These are phyloP conservation scores for Zymoseptoria ardabiliae DNA, from an alignment of 2,329 filamentous ascomycete species.

Conservation along the genomic window DNA sequence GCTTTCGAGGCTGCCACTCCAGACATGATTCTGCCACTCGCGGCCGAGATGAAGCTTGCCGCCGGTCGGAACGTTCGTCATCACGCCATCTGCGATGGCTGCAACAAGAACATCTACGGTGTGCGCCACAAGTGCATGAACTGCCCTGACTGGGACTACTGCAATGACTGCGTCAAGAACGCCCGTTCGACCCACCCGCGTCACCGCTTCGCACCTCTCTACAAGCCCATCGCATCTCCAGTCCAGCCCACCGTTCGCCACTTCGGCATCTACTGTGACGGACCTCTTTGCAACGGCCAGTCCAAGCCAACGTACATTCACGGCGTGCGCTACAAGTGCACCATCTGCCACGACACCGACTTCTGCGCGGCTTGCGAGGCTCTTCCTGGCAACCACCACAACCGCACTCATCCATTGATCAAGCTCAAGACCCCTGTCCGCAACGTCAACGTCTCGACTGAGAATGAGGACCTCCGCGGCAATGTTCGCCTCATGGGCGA, in stretches of 20 bases:
- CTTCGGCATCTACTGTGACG: conserved; percentile 87
- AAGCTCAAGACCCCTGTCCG: conserved; percentile 93
- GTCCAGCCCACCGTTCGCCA: conserved; percentile 50
- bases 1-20: conserved; percentile 63
- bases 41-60: conserved; percentile 61
- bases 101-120: conserved; percentile 78
- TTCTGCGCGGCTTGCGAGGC: conserved; percentile 95
- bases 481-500: conserved; percentile 70
- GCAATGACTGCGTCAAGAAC: conserved; percentile 63
- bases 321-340: conserved; percentile 92
- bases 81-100: conserved; percentile 88
- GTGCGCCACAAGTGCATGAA: conserved; percentile 93
- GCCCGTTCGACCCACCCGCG: conserved; percentile 64
- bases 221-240: conserved; percentile 56
- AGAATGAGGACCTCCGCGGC: conserved; percentile 66
- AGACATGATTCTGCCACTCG: conserved; percentile 52
- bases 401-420: conserved; percentile 92
- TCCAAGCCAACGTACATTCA: conserved; percentile 56
- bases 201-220: conserved; percentile 85
- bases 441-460: conserved; percentile 77
- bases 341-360: conserved; percentile 88
- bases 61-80: conserved; percentile 77
- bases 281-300: conserved; percentile 68
- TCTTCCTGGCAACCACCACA: conserved; percentile 74
- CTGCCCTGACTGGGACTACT: conserved; percentile 98